Base-by-base conservation (phyloP, 306 rosid species). In the Vigna hirtella region DNA sequence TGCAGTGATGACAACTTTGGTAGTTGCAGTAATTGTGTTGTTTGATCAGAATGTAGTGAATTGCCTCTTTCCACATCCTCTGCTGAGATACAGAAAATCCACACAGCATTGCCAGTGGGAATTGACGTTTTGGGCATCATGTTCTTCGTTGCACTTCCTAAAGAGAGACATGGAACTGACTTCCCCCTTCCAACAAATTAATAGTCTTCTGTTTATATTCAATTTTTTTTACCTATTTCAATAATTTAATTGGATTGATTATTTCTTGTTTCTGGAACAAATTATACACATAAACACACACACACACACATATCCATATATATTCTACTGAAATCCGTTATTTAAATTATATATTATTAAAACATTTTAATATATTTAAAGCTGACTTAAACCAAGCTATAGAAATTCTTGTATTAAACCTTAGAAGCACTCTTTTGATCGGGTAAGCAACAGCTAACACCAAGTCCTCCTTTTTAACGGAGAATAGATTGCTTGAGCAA, bases 91-190 rank as follows among this genome's bases (percentile, higher is more conserved):
- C 84, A 81, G 72, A 91, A 91, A 78, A 64, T 94, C 59, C 78
- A 90, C 57, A 87, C 88, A 34, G 76, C 72, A 16, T 55, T 91
- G 73, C 97, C 97, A 3, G 88, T 91, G 28, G 97, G 87, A 6
- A 81, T 89, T 32, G 96, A 93, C 14, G 85, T 87, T 4, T 14
- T 65, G 3, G 79, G 91, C 43, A 81, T 94, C 74, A 72, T 86
- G 73, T 77, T 91, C 55, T 89, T 91, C 57, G 74, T 90, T 81
- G 66, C 57, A 11, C 88, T 90, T 56, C 98, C 98, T 17, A 69
- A 87, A 13, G 55, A 70, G 16, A 88, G 98, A 56, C 96, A 90
- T 76, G 98, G 96, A 49, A 87, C 92, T 83, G 98, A 96, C 72
- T 91, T 90, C 79, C 87, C 87, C 38, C 82, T 87, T 50, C 77